Base-by-base conservation (phyloP, 129 eudicot species). In the Chrysanthemum lavandulifolium region DNA sequence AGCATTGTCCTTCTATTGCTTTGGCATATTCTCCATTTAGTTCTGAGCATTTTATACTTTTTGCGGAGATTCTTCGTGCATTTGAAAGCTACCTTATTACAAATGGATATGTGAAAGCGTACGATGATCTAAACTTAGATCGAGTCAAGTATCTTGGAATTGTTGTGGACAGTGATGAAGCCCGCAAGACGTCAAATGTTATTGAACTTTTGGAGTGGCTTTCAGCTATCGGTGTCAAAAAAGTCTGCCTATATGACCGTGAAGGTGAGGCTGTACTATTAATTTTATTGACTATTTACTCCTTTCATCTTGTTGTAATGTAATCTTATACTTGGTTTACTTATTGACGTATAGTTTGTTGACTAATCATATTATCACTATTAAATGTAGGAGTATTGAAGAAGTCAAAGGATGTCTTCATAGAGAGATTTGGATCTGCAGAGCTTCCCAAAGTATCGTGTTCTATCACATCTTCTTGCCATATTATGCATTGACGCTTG, bases 111-210 rank as follows among this genome's bases (percentile, higher is more conserved):
- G 59, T 85, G 15, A 73, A 80, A 81, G 72, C 48, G 21, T 92
- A 89, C 55, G 68, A 74, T 61, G 19, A 78, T 51, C 66, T 92
- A 68, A 80, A 89, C 74, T 53, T 88, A 58, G 75, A 83, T 40
- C 85, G 83, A 58, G 83, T 92, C 59, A 75, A 65, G 21, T 92
- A 87, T 83, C 80, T 92, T 71, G 98, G 90, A 45, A 71, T 92
- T 69, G 96, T 87, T 66, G 61, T 92, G 61, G 98, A 92, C 83
- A 92, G 90, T 75, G 87, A 89, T 78, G 98, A 92, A 82, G 95
- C 96, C 56, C 84, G 68, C 51, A 71, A 84, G 40, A 85, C 84
- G 59, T 67, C 86, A 71, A 55, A 87, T 14, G 90, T 92, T 72
- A 65, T 85, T 77, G 80, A 87, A 61, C 84, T 92, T 73, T 64